Evolutionary conservation across 31 red algal genomes (phyloP), one percentile per base, ranked within the genome.

Genomic region (Bonnemaisonia californica): DNA sequence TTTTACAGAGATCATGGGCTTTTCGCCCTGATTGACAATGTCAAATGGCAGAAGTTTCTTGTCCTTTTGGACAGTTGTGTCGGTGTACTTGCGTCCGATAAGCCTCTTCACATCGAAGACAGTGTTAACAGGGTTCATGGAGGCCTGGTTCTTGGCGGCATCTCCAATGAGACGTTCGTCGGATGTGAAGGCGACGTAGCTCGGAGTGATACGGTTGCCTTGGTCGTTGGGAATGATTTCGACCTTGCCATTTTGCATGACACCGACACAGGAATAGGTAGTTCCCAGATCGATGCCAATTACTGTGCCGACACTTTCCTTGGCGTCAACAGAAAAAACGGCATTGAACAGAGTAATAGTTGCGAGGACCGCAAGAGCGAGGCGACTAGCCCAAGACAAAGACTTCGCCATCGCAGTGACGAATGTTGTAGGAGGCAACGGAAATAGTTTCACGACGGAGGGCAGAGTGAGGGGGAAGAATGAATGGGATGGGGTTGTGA

Each of bases 211-310:
- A 9, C 97, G 82, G 65, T 96, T 96, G 21, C 97, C 97, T 41
- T 99, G 93, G 54, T 95, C 97, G 40, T 95, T 96, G 33, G 93
- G 86, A 71, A 99, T 96, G 23, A 99, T 96, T 61, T 99, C 93
- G 21, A 96, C 97, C 34, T 88, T 68, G 24, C 94, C 93, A 36
- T 94, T 94, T 70, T 94, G 81, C 85, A 95, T 92, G 19, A 99
- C 94, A 27, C 97, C 97, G 37, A 99, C 97, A 69, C 93, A 99
- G 8, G 92, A 95, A 45, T 99, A 96, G 16, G 97, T 99, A 8
- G 97, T 99, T 69, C 93, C 97, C 4, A 99, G 83, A 82, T 99
- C 97, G 41, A 99, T 99, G 51, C 97, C 97, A 41, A 99, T 95
- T 26, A 95, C 93, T 41, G 89, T 95, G 3, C 93, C 93, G n/a